Base-by-base conservation (phyloP, 2,329 filamentous ascomycete genomes). In the Stachybotrys echinatus region DNA sequence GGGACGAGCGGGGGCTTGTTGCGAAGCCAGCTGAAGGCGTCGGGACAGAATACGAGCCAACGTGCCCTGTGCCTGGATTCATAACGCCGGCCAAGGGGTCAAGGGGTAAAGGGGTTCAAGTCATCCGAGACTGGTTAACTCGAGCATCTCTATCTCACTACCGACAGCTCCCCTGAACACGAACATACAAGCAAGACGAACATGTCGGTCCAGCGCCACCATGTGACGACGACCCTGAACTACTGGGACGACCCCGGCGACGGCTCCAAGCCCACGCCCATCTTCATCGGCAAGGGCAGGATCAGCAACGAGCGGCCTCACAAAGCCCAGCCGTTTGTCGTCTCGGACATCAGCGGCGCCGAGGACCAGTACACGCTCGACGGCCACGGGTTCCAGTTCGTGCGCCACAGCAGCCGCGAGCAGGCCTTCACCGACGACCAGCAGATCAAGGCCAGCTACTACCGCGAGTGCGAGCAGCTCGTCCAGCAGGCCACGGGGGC, bases 391-490 rank as follows among this genome's bases (percentile, higher is more conserved):
- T 75, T 75, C 54, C 69, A 72, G 44, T 67, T 68, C 50, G 54
- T 61, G 21, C 60, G 54, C 12, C 65, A 65, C 40, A 49, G 58
- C 42, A 67, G 64, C 54, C 31, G 31, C 3, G 59, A 71, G 43
- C 52, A 58, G n/a, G 57, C 58, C 2, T 74, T 73, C 50, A 51
- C 57, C 3, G 77, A 85, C 61, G 81, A 87, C 47, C 74, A 77
- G 3, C 70, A 73, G 22, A 84, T 92, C 59, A 73, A 79, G 58
- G 57, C 68, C 1, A 69, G 75, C 22, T 92, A 92, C 69, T 92
- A 92, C 65, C 79, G 83, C 0, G 87, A 92, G 63, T 80, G 88
- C 20, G 82, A 85, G 64, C 67, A 80, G 47, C 67, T 92, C 22
- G 61, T 92, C 0, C 85, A 83, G 48, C 74, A 80, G 2, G 73